Evolutionary conservation across 441 rosid genomes (phyloP).

Genomic region (Populus hybrid): DNA sequence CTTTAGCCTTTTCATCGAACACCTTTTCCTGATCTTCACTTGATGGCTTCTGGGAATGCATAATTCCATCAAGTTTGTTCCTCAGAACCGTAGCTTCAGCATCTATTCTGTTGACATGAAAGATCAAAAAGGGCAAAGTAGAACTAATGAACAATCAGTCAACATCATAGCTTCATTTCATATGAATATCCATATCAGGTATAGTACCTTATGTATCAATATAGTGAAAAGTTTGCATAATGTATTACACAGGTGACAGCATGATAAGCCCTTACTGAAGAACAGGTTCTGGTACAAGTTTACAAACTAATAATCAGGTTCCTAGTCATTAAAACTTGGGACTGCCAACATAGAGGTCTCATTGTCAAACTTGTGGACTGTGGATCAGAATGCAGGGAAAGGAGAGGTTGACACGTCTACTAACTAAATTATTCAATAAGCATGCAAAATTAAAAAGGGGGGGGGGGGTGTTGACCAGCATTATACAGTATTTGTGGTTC

Average conservation of each 20-base stretch:
- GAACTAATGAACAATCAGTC: conserved; percentile 16
- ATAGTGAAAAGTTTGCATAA: background rate
- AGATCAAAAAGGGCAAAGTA: conserved; percentile 21
- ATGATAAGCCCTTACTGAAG: background rate
- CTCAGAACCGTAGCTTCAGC: conserved; percentile 70
- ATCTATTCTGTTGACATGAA: conserved; percentile 66
- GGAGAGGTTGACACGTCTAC: background rate
- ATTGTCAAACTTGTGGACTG: background rate
- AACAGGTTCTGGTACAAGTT: background rate
- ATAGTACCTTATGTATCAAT: background rate
- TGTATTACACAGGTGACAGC: conserved; percentile 6
- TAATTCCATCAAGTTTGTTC: conserved; percentile 61
- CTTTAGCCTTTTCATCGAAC: conserved; percentile 42
- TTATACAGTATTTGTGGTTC: background rate
- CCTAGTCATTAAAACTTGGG: background rate
- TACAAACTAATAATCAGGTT: background rate
- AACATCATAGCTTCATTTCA: conserved; percentile 5
- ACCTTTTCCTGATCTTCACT: conserved; percentile 47
- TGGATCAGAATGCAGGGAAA: background rate
- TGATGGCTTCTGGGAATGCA: conserved; percentile 30
- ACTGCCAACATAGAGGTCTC: background rate
- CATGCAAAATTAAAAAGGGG: background rate
- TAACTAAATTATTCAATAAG: background rate
- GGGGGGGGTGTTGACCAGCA: background rate
- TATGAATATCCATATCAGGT: conserved; percentile 3